Base-by-base conservation (phyloP, 2,329 filamentous ascomycete species). In the Simplicillium aogashimaense region DNA sequence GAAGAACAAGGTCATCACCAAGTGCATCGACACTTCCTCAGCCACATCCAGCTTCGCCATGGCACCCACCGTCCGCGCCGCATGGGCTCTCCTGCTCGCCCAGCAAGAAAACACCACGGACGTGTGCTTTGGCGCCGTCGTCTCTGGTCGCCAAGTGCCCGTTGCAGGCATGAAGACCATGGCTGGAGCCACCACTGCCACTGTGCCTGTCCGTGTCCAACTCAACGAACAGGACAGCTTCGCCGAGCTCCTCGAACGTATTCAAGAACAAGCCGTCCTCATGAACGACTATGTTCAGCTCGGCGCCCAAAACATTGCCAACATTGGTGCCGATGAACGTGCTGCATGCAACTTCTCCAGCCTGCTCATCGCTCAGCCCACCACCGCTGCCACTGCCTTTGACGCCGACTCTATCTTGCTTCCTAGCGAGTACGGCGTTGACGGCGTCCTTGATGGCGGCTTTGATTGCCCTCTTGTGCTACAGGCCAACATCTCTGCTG, bases 221-320 rank as follows among this genome's bases (percentile, higher is more conserved):
- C 53, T 76, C 3, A 58, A 67, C 37, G 51, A 59, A 3, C 57
- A 65, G 4, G 50, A 54, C 0, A 62, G 61, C 1, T 61, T 77
- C 2, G 50, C 54, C 0, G 65, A 76, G 35, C 81, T 72, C 45
- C 59, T 84, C 3, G 63, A 72, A 33, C 56, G 61, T 2, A 66
- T 83, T 3, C 77, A 83, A 30, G 61, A 73, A 29, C 65, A 72
- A 40, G 74, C 70, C 0, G 64, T 76, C 0, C 58, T 66, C 3
- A 70, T 76, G 47, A 80, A 83, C 6, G 72, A 76, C 0, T 72
- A 82, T 51, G 76, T 85, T 53, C 78, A 86, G 52, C 66, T 74
- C 37, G 76, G 76, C 14, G 58, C 78, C 35, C 75, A 79, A 40
- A 53, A 78, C 45, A 80, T 81, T 43, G 72, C 76, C 9, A 64